Evolutionary conservation across 805 yeast genomes (phyloP), one percentile per base, ranked within the genome.

Genomic region (Ogataea paraovalis): DNA sequence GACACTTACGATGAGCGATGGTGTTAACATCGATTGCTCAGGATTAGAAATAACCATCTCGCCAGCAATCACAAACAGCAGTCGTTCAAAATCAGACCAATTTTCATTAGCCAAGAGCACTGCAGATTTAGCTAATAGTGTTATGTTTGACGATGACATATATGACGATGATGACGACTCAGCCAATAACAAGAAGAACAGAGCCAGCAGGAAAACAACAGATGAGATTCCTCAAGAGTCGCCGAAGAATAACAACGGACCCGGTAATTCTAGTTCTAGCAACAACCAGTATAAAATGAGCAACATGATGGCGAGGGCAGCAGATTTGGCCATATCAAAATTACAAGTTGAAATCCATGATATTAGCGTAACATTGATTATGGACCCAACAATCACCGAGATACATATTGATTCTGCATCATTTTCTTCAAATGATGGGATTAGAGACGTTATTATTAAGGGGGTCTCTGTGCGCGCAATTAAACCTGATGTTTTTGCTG

Each of bases 71-170:
- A 51, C 62, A 4, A 44, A 55, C 28, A 42, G 51, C 20, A 65
- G 40, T 48, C 65, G 40, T 67, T 63, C 50, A 50, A 62, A 18
- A 55, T 61, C 33, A 6, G 61, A 51, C 14, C 55, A 68, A 48
- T 79, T 79, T 47, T 79, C 82, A 47, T 64, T 87, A 47, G 82
- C 87, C 0, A 85, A 82, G 56, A 85, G 94, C 48, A 83, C 92
- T 0, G 82, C 83, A 20, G 88, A 85, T 55, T 70, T 89, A 46
- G 89, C 94, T 2, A 77, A 75, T 52, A 79, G 83, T 41, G 70
- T 79, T 20, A 70, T 76, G 61, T 61, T 78, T 41, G 75, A 71
- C 14, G 78, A 74, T 47, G 57, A 59, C 21, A 67, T 68, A 19
- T 63, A 66, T 27, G 65, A 65, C 16, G 71, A 67, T 19, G 62